Evolutionary conservation across 2,329 filamentous ascomycete genomes (phyloP), one percentile per base, ranked within the genome.

Genomic region (Claviceps sp.): DNA sequence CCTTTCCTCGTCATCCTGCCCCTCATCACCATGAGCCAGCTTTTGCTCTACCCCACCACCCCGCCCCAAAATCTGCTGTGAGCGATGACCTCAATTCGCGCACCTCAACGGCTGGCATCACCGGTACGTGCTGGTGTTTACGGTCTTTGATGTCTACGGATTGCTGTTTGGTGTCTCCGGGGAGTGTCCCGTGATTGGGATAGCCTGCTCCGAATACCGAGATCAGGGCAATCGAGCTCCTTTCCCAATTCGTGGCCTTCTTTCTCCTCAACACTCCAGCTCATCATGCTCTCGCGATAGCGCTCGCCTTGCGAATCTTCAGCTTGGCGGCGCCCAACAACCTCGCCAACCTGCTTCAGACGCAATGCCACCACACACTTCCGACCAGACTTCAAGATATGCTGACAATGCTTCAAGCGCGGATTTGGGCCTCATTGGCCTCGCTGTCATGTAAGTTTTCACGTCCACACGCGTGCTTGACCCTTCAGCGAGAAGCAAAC

Each of bases 401-500:
- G 73, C 79, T 82, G 72, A 82, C 75, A 62, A 65, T 73, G 67
- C 65, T 57, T 65, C 68, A 75, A 88, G 84, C 75, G 83, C 82
- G 82, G 87, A 93, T 82, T 84, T 93, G 73, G 87, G 87, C 78
- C 85, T 93, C 68, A 91, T 93, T 70, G 87, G 87, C 81, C 80
- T 93, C 76, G 87, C 87, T 76, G 87, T 93, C 73, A 93, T 93
- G 85, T 80, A 75, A 73, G 76, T 78, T 22, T n/a, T 52, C 17
- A 38, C 3, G 34, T 2, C 46, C 30, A 24, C 6, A 2, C 47
- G 4, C 47, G 4, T 16, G 34, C 17, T 48, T 40, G 16, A 41
- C 48, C 45, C 42, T 47, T 49, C 48, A 42, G 14, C 26, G 39
- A 19, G 38, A 8, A 17, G 47, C 45, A 13, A 17, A 22, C 16